phyloP scores from a whole-genome alignment of 2,329 filamentous ascomycete species.

The Stenocarpella maydis region DNA sequence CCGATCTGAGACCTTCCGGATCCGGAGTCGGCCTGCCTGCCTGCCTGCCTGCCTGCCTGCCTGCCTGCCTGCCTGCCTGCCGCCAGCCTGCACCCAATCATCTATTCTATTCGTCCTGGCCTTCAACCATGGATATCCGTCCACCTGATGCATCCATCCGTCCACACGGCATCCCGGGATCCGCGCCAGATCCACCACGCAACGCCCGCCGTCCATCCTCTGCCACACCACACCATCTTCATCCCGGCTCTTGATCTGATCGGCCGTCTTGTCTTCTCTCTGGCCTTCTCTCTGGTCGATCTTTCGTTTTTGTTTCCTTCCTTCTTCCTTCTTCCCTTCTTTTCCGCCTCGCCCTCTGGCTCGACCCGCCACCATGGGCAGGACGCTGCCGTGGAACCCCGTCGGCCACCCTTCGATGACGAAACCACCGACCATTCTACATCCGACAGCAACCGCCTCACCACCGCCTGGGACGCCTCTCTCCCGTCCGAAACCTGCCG shows the following conservation, averaged over 20 bases:
- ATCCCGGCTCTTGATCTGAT: conserved; percentile 5
- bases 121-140: conserved; percentile 4
- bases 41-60: too few relatives aligned
- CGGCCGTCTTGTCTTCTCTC: not conserved
- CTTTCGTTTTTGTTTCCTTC: too few relatives aligned
- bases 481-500: conserved; percentile 5
- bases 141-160: too few relatives aligned
- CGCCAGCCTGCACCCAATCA: not conserved
- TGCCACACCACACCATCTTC: not conserved
- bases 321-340: not conserved
- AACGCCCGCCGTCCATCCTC: not conserved
- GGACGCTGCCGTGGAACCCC: conserved; percentile 33
- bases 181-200: not conserved
- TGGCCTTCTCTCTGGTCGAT: too few relatives aligned
- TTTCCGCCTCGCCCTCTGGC: not conserved
- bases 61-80: too few relatives aligned
- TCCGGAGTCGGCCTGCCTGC: too few relatives aligned
- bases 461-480: conserved; percentile 1
- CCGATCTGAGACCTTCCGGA: conserved; percentile 10
- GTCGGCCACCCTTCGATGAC: not conserved
- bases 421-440: not conserved
- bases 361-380: conserved; percentile 22
- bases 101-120: not conserved
- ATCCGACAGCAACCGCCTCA: conserved; percentile 11
- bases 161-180: too few relatives aligned